phyloP scores from a whole-genome alignment of 179 eudicot species.

The Drosera spatulata region DNA sequence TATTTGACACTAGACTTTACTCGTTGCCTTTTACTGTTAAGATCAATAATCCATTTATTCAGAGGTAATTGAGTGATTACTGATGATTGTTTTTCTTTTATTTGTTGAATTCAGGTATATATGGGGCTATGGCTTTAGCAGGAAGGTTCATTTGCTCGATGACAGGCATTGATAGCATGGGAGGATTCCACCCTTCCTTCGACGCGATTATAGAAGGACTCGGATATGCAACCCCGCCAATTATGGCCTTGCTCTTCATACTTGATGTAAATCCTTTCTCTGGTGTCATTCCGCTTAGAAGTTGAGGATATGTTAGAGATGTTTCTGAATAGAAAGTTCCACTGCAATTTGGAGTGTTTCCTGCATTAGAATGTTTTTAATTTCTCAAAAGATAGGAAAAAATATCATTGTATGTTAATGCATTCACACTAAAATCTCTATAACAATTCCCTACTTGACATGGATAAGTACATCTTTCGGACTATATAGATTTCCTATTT shows the following conservation, averaged over 20 bases:
- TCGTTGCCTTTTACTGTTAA: no score
- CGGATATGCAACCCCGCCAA: slow-evolving; percentile 95
- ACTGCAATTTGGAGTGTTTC: not conserved
- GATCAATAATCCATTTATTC: not conserved
- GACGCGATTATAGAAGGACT: slow-evolving; percentile 88
- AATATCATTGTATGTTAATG: no score
- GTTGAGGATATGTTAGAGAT: not conserved
- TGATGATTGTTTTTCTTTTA: not conserved
- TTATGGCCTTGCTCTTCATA: slow-evolving; percentile 97
- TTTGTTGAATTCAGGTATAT: slow-evolving; percentile 48
- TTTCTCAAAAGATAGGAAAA: no score
- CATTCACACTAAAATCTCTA: no score
- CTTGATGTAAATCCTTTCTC: slow-evolving; percentile 51
- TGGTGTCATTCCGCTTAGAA: not conserved
- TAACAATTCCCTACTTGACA: not conserved
- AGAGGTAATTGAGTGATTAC: not conserved
- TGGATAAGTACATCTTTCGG: not conserved
- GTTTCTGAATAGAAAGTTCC: no score
- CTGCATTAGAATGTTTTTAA: not conserved
- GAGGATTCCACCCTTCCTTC: slow-evolving; percentile 61
- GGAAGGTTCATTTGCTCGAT: slow-evolving; percentile 84
- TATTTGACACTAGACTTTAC: no score
- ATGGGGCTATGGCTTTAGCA: slow-evolving; percentile 92
- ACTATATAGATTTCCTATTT: no score
- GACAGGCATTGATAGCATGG: slow-evolving; percentile 58